Percentiles rank a stretch among this genome's conserved stretches.
Conservation (phyloP, 169 alveolate species). For the Babesia caballi region DNA sequence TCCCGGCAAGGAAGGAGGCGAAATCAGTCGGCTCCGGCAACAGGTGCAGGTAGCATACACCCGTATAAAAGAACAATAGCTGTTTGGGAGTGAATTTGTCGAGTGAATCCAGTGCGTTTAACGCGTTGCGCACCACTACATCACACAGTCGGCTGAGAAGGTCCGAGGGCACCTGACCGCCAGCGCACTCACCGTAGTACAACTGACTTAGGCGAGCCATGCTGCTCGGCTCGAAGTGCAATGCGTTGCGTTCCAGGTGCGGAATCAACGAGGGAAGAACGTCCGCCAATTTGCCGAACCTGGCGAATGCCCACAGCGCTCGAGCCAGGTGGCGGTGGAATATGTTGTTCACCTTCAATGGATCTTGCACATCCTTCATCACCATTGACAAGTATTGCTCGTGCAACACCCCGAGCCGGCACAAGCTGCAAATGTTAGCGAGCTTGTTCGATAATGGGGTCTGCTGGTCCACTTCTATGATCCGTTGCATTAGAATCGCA, state of each 20-base stretch:
- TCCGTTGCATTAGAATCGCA: conserved; percentile 48
- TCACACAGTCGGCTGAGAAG: conserved; percentile 2
- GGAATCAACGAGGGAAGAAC: conserved; percentile 43
- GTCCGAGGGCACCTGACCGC: neutral
- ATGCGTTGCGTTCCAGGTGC: conserved; percentile 36
- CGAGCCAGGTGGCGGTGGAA: conserved; percentile 60
- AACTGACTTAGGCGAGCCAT: conserved; percentile 47
- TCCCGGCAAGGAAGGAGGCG: neutral
- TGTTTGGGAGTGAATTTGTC: conserved; percentile 48
- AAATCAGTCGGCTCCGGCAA: conserved; percentile 34
- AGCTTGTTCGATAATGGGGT: conserved; percentile 54
- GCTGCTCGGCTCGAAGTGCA: conserved; percentile 48
- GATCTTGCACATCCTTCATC: conserved; percentile 22
- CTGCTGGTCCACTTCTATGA: conserved; percentile 27
- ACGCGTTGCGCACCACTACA: conserved; percentile 21
- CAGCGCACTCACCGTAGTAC: conserved; percentile 4
- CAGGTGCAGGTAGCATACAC: conserved; percentile 25
- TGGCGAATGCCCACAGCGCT: conserved; percentile 51
- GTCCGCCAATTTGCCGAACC: conserved; percentile 32
- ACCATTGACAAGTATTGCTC: conserved; percentile 24
- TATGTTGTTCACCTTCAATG: conserved; percentile 47
- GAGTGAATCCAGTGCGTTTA: neutral
- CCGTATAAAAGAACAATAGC: conserved; percentile 36
- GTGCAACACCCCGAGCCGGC: conserved; percentile 49
- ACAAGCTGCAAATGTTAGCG: conserved; percentile 54